A percentile compares a stretch with the other conserved stretches of the same genome.
phyloP scores from a whole-genome alignment of 805 yeast genomes.

The Nakazawaea wyomingensis region DNA sequence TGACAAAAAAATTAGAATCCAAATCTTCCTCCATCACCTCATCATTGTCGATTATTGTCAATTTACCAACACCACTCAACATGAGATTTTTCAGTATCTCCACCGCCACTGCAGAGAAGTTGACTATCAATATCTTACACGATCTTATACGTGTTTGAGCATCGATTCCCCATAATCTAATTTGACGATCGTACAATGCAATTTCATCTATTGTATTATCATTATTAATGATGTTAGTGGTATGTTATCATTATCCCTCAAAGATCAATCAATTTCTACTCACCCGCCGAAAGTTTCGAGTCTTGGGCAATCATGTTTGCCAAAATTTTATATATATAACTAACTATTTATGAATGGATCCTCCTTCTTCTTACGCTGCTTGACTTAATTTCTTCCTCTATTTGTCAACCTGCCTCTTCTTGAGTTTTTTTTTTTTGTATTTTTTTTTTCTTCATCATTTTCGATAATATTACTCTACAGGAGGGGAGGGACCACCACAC shows the following conservation, averaged over 20 bases:
- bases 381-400: too few species aligned
- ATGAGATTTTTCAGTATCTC: constrained; percentile 83
- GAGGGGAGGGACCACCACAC: too few species aligned
- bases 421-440: too few species aligned
- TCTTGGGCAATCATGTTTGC: background rate
- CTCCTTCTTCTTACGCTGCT: too few species aligned
- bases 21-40: constrained; percentile 56
- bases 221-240: too few species aligned
- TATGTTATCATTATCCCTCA: background rate
- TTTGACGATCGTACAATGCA: constrained; percentile 91
- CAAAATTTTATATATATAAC: background rate
- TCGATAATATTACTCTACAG: too few species aligned
- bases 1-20: constrained; percentile 70
- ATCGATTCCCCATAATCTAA: constrained; percentile 92
- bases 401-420: too few species aligned
- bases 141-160: constrained; percentile 77
- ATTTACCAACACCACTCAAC: constrained; percentile 79
- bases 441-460: too few species aligned
- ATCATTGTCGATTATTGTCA: constrained; percentile 63
- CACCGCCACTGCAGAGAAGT: constrained; percentile 71
- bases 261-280: background rate
- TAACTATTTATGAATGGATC: too few species aligned
- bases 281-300: constrained; percentile 9
- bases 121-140: constrained; percentile 65
- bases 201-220: constrained; percentile 56